A percentile compares a stretch with the other conserved stretches of the same genome.
Evolutionary conservation across 2,329 filamentous ascomycete species (phyloP).

Genomic region (Fusarium stilboides): DNA sequence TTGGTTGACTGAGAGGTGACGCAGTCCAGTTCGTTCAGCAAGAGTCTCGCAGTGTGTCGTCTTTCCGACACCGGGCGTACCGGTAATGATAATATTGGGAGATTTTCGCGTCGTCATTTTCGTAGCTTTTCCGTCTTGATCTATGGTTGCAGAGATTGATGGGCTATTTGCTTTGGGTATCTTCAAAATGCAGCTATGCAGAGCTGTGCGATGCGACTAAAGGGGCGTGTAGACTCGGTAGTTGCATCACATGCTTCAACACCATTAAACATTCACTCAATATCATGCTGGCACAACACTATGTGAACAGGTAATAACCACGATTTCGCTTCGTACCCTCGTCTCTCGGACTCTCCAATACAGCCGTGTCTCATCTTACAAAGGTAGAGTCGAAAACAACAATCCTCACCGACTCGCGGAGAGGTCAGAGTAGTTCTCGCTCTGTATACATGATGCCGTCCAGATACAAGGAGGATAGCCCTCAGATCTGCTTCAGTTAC

Average conservation of each 20-base stretch:
- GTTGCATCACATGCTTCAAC: slow-evolving; percentile 21
- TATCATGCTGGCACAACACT: neutral
- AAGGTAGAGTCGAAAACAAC: slow-evolving; percentile 36
- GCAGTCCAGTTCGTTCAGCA: slow-evolving; percentile 81
- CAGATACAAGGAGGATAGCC: slow-evolving; percentile 41
- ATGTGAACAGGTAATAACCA: slow-evolving; percentile 39
- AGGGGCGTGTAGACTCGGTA: slow-evolving; percentile 34
- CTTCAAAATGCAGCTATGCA: slow-evolving; percentile 23
- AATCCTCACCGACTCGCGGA: slow-evolving; percentile 38
- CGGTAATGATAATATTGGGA: slow-evolving; percentile 95
- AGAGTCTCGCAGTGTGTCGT: slow-evolving; percentile 91
- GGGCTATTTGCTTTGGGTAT: slow-evolving; percentile 18
- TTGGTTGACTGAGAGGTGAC: slow-evolving; percentile 90
- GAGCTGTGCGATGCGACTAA: slow-evolving; percentile 35
- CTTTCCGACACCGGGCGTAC: slow-evolving; percentile 96
- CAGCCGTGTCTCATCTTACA: slow-evolving; percentile 49
- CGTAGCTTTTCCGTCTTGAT: slow-evolving; percentile 6
- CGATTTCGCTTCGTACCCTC: slow-evolving; percentile 44
- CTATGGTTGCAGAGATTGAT: slow-evolving; percentile 46
- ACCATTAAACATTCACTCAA: slow-evolving; percentile 9
- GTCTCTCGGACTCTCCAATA: slow-evolving; percentile 43
- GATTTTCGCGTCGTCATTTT: slow-evolving; percentile 61
- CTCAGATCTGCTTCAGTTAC: slow-evolving; percentile 46
- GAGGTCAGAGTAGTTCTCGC: slow-evolving; percentile 30
- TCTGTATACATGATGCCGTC: slow-evolving; percentile 48